Evolutionary conservation across 164 flowering plant species (phyloP), one percentile per base, ranked within the genome.

Genomic region (Paratinospora sagittata): DNA sequence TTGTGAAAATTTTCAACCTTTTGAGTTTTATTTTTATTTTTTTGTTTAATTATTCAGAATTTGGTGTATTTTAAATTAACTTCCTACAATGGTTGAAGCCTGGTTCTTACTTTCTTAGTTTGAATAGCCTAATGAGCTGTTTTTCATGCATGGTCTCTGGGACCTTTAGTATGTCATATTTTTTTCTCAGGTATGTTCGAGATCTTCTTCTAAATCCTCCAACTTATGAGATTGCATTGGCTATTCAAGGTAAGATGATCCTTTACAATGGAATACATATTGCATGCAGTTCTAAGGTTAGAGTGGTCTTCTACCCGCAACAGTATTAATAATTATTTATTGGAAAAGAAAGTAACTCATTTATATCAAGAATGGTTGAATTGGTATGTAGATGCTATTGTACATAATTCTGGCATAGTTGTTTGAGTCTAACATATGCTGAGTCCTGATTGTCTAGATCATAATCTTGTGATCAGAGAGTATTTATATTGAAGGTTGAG

Each of bases 151-250:
- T 34, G 3, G 30, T 33, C 3, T 69, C 8, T 27, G 1, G 27
- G 9, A 0, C 27, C 27, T 58, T n/a, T 58, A n/a, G 34, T 14
- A 5, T 21, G 52, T 61, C 13, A 9, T 39, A n/a, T n/a, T n/a
- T n/a, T 64, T 0, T 72, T 79, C 60, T 67, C 81, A 95, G 99
- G 84, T 95, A 92, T 80, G 47, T 95, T 11, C 85, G 96, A 73
- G 99, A 91, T 84, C 97, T 95, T 78, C 91, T 95, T 77, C 87
- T 95, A 61, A 95, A 90, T 78, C 99, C 99, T 79, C 99, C 99
- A 65, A 77, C 93, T 47, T 93, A 86, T 85, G 90, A 78, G 63
- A 89, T 82, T 77, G 96, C 98, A 68, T 78, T 82, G 8, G 82
- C 78, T 67, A 88, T 96, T 83, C 99, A 96, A 85, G 93, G 99